Conservation (phyloP, 345 rosid species). For the Sisymbrium irio region DNA sequence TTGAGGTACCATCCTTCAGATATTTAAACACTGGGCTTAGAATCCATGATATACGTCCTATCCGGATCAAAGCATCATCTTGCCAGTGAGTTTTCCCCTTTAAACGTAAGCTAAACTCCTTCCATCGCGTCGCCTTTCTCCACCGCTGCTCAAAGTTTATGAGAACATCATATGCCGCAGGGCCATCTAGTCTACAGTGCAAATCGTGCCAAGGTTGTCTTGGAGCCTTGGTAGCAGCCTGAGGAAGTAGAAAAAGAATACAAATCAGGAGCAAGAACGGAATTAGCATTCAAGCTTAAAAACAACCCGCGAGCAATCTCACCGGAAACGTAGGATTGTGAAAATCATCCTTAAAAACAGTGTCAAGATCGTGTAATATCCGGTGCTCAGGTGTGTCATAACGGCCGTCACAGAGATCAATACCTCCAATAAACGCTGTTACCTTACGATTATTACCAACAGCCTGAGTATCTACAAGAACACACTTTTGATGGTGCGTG, state of each 20-base stretch:
- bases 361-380: constrained; percentile 59
- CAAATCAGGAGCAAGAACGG: not conserved
- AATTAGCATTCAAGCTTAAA: not conserved
- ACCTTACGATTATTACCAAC: constrained; percentile 67
- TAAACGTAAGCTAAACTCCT: constrained; percentile 58
- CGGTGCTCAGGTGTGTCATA: constrained; percentile 95
- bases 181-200: constrained; percentile 88
- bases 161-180: constrained; percentile 94
- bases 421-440: constrained; percentile 90
- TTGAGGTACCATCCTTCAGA: constrained; percentile 39
- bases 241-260: constrained; percentile 15
- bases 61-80: constrained; percentile 76
- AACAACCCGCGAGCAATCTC: constrained; percentile 37
- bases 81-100: constrained; percentile 63
- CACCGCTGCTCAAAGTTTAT: constrained; percentile 97
- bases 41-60: constrained; percentile 95
- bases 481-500: constrained; percentile 93
- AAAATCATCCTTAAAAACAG: constrained; percentile 73
- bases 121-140: constrained; percentile 82
- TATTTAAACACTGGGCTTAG: constrained; percentile 51
- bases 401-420: constrained; percentile 97
- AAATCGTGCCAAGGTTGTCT: constrained; percentile 98
- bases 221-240: constrained; percentile 75
- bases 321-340: constrained; percentile 87
- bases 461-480: constrained; percentile 87